Conservation (phyloP, 441 rosid species). For the Gossypium lobatum region DNA sequence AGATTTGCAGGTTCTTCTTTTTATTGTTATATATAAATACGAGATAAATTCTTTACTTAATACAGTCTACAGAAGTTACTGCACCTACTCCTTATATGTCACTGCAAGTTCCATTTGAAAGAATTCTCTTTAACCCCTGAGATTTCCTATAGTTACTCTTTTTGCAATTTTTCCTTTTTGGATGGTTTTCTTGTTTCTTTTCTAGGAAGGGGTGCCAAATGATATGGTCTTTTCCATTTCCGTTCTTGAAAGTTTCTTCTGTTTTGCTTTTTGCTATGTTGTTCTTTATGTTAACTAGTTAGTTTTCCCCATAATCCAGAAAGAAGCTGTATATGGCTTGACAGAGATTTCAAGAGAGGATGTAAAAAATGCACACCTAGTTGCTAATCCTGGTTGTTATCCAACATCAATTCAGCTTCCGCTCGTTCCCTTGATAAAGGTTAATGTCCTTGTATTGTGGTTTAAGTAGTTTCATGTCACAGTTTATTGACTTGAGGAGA, state of each 20-base stretch:
- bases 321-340: slow-evolving; percentile 90
- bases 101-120: background rate
- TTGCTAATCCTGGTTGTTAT: slow-evolving; percentile 98
- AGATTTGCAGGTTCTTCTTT: slow-evolving; percentile 55
- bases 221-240: slow-evolving; percentile 12
- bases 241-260: background rate
- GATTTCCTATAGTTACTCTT: background rate
- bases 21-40: background rate
- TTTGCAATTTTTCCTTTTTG: background rate
- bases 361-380: slow-evolving; percentile 61
- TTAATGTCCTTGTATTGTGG: slow-evolving; percentile 22
- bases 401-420: slow-evolving; percentile 96
- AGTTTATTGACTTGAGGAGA: background rate
- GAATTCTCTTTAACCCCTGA: background rate
- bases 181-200: background rate
- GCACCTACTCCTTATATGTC: background rate
- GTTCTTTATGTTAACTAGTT: slow-evolving; percentile 9
- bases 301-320: slow-evolving; percentile 36
- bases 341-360: slow-evolving; percentile 78
- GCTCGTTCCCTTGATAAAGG: slow-evolving; percentile 83
- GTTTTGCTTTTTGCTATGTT: background rate
- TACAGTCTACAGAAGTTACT: background rate
- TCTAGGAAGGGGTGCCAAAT: background rate
- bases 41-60: background rate
- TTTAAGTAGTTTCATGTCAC: slow-evolving; percentile 7